phyloP scores from a whole-genome alignment of 2,329 filamentous ascomycete genomes.

The Ophiostoma novo-ulmi region DNA sequence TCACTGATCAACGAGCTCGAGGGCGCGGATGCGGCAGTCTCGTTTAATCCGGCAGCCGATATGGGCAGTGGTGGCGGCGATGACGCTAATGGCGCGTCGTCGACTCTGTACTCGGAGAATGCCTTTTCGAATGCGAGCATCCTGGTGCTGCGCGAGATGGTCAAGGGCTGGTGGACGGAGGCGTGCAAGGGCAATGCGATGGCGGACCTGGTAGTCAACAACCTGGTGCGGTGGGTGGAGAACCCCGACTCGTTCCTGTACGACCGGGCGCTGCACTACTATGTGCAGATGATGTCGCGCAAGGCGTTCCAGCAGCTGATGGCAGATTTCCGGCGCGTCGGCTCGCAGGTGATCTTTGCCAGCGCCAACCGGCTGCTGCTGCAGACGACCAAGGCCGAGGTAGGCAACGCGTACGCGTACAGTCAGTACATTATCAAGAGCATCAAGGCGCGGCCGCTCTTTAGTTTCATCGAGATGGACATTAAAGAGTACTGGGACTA shows the following conservation, averaged over 20 bases:
- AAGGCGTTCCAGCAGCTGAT: conserved; percentile 97
- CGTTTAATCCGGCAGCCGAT: conserved; percentile 65
- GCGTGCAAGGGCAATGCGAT: conserved; percentile 85
- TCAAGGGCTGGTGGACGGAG: conserved; percentile 97
- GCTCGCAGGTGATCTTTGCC: conserved; percentile 93
- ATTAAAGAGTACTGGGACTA: conserved; percentile 99
- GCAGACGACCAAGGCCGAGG: conserved; percentile 93
- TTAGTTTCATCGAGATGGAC: conserved; percentile 94
- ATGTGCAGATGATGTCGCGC: conserved; percentile 96
- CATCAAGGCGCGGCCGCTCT: conserved; percentile 89
- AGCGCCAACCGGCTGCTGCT: conserved; percentile 82
- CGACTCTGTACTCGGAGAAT: conserved; percentile 74
- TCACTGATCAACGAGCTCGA: conserved; percentile 96
- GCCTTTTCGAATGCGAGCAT: conserved; percentile 92
- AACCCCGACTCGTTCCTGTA: conserved; percentile 91
- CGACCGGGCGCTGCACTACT: conserved; percentile 89
- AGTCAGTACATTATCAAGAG: conserved; percentile 97
- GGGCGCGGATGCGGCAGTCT: conserved; percentile 76
- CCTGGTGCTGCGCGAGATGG: conserved; percentile 90
- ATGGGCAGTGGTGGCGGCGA: conserved; percentile 59
- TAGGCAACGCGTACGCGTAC: conserved; percentile 94
- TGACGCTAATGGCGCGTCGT: conserved; percentile 53
- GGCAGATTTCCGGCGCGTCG: conserved; percentile 91
- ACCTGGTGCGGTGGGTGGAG: conserved; percentile 95
- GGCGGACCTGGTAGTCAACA: conserved; percentile 96